phyloP scores from a whole-genome alignment of 768 basidiomycete species.

The Scleroderma bovista region DNA sequence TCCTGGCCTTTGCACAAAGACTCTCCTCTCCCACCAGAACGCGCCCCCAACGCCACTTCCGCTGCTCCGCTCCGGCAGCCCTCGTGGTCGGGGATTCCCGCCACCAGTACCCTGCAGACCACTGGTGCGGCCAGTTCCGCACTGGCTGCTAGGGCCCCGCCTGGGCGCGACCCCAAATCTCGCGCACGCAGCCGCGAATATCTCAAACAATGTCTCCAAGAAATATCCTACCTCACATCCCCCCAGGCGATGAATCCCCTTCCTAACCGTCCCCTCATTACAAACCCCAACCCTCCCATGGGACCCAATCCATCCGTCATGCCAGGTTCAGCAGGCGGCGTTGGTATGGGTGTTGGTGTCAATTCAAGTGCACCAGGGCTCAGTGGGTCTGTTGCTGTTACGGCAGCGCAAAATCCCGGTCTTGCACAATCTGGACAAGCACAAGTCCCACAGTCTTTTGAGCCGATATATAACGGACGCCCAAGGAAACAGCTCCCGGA shows the following conservation, averaged over 20 bases:
- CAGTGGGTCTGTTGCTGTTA: constrained; percentile 8
- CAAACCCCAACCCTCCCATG: constrained; percentile 38
- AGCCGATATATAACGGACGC: constrained; percentile 72
- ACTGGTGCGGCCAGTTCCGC: constrained; percentile 35
- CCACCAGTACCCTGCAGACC: background rate
- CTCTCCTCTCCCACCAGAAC: constrained; percentile 67
- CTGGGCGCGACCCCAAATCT: constrained; percentile 91
- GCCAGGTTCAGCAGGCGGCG: constrained; percentile 9
- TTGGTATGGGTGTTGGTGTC: constrained; percentile 5
- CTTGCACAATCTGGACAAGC: constrained; percentile 11
- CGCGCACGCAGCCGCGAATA: constrained; percentile 93
- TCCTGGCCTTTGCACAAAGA: constrained; percentile 35
- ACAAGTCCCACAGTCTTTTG: constrained; percentile 47
- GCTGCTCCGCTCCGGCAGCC: constrained; percentile 44
- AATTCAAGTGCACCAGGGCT: background rate
- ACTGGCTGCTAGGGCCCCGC: constrained; percentile 62
- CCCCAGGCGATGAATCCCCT: constrained; percentile 97
- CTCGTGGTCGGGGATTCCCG: constrained; percentile 44
- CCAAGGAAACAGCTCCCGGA: constrained; percentile 80
- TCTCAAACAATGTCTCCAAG: constrained; percentile 98
- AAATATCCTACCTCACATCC: constrained; percentile 96
- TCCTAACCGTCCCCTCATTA: constrained; percentile 73
- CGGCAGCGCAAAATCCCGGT: constrained; percentile 13
- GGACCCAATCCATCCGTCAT: constrained; percentile 14
- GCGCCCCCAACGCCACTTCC: constrained; percentile 56